Conservation (phyloP, 106 monocot genomes). For the Iris macrosiphon region DNA sequence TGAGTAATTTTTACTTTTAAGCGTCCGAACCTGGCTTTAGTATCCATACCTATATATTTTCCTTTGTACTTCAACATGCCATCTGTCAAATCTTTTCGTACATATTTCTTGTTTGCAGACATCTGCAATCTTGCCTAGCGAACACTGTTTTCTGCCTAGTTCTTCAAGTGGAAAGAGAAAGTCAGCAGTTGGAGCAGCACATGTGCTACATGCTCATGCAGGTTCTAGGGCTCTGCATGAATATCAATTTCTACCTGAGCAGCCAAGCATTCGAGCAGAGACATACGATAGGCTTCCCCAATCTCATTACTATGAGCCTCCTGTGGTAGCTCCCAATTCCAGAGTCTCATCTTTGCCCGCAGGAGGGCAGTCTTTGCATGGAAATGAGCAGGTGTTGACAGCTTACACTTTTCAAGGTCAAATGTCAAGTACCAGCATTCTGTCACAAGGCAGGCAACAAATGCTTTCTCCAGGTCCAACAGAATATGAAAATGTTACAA, state of each 20-base stretch:
- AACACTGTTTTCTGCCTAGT: constrained; percentile 42
- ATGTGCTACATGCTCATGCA: constrained; percentile 43
- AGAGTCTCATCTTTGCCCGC: constrained; percentile 35
- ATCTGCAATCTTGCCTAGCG: constrained; percentile 53
- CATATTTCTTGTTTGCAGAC: constrained; percentile 54
- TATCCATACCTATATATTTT: no score
- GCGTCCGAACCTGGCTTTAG: no score
- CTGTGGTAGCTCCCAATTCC: constrained; percentile 29
- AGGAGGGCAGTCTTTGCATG: constrained; percentile 43
- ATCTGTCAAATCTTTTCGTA: neutral
- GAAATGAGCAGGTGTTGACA: constrained; percentile 44
- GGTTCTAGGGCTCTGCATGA: constrained; percentile 69
- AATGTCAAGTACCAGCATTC: constrained; percentile 21
- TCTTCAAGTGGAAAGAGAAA: constrained; percentile 66
- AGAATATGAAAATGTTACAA: constrained; percentile 50
- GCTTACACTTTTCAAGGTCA: constrained; percentile 67
- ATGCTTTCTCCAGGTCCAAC: constrained; percentile 28
- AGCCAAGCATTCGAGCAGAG: constrained; percentile 67
- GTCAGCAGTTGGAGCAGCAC: constrained; percentile 26
- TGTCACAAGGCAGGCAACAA: constrained; percentile 46
- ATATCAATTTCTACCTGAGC: constrained; percentile 97
- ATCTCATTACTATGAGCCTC: constrained; percentile 61
- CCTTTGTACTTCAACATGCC: neutral
- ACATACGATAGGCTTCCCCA: constrained; percentile 68
- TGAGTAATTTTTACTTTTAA: no score